Percentiles rank a stretch among this genome's conserved stretches.
These are phyloP conservation scores for Reutealis trisperma DNA, from an alignment of 345 rosid species.

Conservation along the genomic window DNA sequence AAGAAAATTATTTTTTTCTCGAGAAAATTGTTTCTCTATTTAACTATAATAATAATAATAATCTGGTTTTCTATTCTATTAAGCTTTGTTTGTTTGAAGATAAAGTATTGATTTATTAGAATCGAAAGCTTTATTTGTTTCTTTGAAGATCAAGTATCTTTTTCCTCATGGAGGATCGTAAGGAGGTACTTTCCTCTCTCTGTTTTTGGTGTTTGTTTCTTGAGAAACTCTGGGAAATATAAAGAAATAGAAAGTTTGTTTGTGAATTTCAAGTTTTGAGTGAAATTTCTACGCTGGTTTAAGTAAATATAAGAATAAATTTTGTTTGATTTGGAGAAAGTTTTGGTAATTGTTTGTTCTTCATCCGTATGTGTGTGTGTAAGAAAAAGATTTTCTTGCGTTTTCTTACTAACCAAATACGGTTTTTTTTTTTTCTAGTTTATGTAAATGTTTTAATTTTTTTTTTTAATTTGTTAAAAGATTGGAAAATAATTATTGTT, in stretches of 20 bases:
- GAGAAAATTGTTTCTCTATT: neutral
- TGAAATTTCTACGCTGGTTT: neutral
- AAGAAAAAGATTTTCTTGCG: neutral
- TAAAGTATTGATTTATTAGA: neutral
- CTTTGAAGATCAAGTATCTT: neutral
- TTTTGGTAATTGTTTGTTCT: neutral
- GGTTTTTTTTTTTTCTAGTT: too few relatives aligned
- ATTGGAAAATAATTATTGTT: neutral
- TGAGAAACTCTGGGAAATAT: neutral
- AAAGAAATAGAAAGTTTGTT: too few relatives aligned
- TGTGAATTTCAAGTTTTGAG: neutral
- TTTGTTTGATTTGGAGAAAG: neutral
- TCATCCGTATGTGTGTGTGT: neutral
- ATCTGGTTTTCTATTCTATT: too few relatives aligned
- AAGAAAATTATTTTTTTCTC: too few relatives aligned
- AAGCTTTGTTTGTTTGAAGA: neutral
- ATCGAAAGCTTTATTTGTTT: neutral
- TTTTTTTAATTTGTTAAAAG: neutral
- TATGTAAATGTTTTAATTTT: too few relatives aligned
- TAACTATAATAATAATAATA: too few relatives aligned
- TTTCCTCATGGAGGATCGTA: constrained; percentile 28
- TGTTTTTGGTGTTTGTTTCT: neutral
- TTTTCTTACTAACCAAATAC: neutral
- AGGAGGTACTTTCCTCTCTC: constrained; percentile 17
- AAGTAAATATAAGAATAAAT: too few relatives aligned